Base-by-base conservation (phyloP, 2,329 filamentous ascomycete genomes). In the Pseudogymnoascus sp. region DNA sequence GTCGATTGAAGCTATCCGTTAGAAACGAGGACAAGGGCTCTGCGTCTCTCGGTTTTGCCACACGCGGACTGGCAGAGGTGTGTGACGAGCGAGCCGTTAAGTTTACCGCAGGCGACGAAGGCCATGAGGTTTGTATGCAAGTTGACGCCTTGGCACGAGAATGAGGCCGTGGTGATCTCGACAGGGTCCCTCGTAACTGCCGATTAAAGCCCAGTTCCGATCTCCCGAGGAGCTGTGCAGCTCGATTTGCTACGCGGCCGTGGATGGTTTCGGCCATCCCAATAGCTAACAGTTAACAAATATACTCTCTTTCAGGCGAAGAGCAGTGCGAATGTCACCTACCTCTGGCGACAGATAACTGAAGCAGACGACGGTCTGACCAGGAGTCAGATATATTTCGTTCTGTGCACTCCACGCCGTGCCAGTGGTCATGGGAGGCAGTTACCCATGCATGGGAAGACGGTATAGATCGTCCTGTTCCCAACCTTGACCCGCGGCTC, bases 11-110 rank as follows among this genome's bases (percentile, higher is more conserved):
- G 40, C 81, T 90, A 74, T 99, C 95, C 0, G 93, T 97, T 66
- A 99, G 81, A 74, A 97, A 97, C 61, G 91, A 86, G 50, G 93
- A 97, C 74, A 97, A 96, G 1, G 35, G 35, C 35, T 37, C 92
- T 26, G 82, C 80, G 59, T 83, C 74, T 64, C 78, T 78, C 65
- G 86, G 72, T 19, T 37, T 37, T 11, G 35, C 35, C 35, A 13
- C 35, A 37, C 35, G 35, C 35, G 35, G 35, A 37, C 35, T 37
- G 35, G 35, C 11, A 37, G 11, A n/a, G n/a, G n/a, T n/a, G n/a
- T n/a, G n/a, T n/a, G n/a, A n/a, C n/a, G n/a, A n/a, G n/a, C n/a
- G n/a, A n/a, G n/a, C n/a, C n/a, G n/a, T n/a, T n/a, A n/a, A n/a
- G n/a, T n/a, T n/a, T n/a, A n/a, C n/a, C n/a, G n/a, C n/a, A n/a